Base-by-base conservation (phyloP, 2,329 filamentous ascomycete genomes). In the Colletotrichum eleusines region DNA sequence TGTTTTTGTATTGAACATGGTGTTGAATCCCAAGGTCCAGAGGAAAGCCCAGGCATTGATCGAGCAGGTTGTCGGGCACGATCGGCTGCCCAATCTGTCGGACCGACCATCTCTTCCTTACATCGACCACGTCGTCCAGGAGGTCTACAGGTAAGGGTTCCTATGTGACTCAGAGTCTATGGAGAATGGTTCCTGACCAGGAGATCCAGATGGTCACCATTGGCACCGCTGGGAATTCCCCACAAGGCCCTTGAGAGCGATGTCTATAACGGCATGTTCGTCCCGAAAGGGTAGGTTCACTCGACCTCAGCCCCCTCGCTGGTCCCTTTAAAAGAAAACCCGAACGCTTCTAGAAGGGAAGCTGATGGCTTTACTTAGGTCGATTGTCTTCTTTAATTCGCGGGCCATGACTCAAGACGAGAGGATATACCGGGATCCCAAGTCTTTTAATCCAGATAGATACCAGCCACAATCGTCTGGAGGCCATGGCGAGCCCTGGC, bases 201-300 rank as follows among this genome's bases (percentile, higher is more conserved):
- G 28, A 23, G 18, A 33, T 28, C 23, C 46, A 80, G 85, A 28
- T 84, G 81, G 80, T 78, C 77, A 35, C 84, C 85, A 5, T 76
- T 86, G 4, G 82, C 81, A 16, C 84, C 85, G 0, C 76, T 87
- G 2, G 86, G 84, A 3, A 84, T 90, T 44, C 88, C 88, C 2
- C 88, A 90, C 76, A 82, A 80, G 54, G 82, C 86, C 18, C 80
- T 85, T 1, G 77, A 84, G 57, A 88, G 90, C 66, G 88, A 90
- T 66, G 79, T 84, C 14, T 90, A 90, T 74, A 80, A 86, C 26
- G 87, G 84, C 42, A 86, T 87, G 77, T 83, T 84, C 69, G 89
- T 90, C 60, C 87, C 87, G 12, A 85, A 84, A n/a, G 88, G 88
- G 69, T 72, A 70, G 48, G 66, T 66, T 70, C 35, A 26, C 38